These are phyloP conservation scores for Ascochyta clinopodiicola DNA, from an alignment of 2,329 filamentous ascomycete genomes.

Conservation along the genomic window DNA sequence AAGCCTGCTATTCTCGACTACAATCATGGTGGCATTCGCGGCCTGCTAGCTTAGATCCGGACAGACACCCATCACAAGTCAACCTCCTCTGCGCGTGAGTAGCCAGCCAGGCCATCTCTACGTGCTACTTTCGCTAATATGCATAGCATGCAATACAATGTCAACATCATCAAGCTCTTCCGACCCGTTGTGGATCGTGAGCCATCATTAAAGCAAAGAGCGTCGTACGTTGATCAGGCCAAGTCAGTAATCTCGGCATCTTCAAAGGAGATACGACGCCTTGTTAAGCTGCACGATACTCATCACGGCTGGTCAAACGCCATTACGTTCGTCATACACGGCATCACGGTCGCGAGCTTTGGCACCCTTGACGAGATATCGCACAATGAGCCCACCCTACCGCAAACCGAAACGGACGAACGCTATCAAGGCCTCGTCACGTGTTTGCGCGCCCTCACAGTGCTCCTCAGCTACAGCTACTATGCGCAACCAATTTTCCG, in stretches of 20 bases:
- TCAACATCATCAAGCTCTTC: constrained; percentile 34
- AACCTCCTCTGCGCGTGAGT: constrained; percentile 39
- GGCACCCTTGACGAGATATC: constrained; percentile 37
- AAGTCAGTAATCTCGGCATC: constrained; percentile 23
- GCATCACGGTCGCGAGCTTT: constrained; percentile 34
- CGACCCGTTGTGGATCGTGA: constrained; percentile 28
- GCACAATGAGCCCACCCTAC: constrained; percentile 5
- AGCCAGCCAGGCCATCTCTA: not conserved
- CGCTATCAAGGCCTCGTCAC: constrained; percentile 35
- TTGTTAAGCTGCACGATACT: constrained; percentile 34
- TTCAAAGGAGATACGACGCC: constrained; percentile 30
- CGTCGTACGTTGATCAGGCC: constrained; percentile 26
- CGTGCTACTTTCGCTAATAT: constrained; percentile 12
- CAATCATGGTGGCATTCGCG: constrained; percentile 34
- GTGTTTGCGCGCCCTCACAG: constrained; percentile 34
- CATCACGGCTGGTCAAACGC: constrained; percentile 34
- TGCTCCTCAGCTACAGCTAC: constrained; percentile 33
- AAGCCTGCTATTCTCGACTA: constrained; percentile 30
- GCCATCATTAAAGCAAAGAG: constrained; percentile 16
- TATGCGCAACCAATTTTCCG: constrained; percentile 40
- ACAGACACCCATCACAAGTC: constrained; percentile 28
- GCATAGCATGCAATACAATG: constrained; percentile 36
- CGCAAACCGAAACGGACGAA: constrained; percentile 22
- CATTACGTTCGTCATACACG: constrained; percentile 36
- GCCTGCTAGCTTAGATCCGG: constrained; percentile 25